phyloP scores from a whole-genome alignment of 2,329 filamentous ascomycete genomes.

The Nemania sp. region DNA sequence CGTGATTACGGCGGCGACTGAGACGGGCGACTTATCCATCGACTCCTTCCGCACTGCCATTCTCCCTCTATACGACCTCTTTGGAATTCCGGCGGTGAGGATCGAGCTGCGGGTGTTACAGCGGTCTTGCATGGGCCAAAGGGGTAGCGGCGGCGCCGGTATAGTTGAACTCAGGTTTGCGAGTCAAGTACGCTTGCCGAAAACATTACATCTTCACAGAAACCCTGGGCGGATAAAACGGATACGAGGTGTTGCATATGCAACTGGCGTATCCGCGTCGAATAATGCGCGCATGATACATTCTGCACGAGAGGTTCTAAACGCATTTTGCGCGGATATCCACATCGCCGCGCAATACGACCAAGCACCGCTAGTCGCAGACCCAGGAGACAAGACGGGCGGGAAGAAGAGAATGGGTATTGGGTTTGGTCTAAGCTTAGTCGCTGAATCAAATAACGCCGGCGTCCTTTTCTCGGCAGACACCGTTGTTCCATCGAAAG shows the following conservation, averaged over 20 bases:
- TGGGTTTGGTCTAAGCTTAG: slow-evolving; percentile 89
- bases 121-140: slow-evolving; percentile 80
- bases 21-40: slow-evolving; percentile 86
- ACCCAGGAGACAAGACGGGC: slow-evolving; percentile 65
- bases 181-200: slow-evolving; percentile 91
- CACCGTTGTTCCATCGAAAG: slow-evolving; percentile 77
- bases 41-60: slow-evolving; percentile 95
- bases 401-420: slow-evolving; percentile 79
- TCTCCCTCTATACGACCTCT: slow-evolving; percentile 87
- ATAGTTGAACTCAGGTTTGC: slow-evolving; percentile 94
- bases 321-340: slow-evolving; percentile 86
- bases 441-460: slow-evolving; percentile 87
- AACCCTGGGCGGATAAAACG: slow-evolving; percentile 86
- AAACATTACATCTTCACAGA: slow-evolving; percentile 88
- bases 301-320: slow-evolving; percentile 85
- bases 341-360: slow-evolving; percentile 88
- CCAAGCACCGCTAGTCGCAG: slow-evolving; percentile 67
- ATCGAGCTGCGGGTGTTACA: slow-evolving; percentile 87
- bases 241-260: slow-evolving; percentile 93
- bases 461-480: slow-evolving; percentile 92
- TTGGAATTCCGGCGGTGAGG: slow-evolving; percentile 82
- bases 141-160: slow-evolving; percentile 84
- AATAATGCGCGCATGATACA: slow-evolving; percentile 98
- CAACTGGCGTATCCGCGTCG: slow-evolving; percentile 88
- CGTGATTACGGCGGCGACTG: slow-evolving; percentile 89